These are phyloP conservation scores for Didymella sp. DNA, from an alignment of 2,329 filamentous ascomycete genomes.

Conservation along the genomic window DNA sequence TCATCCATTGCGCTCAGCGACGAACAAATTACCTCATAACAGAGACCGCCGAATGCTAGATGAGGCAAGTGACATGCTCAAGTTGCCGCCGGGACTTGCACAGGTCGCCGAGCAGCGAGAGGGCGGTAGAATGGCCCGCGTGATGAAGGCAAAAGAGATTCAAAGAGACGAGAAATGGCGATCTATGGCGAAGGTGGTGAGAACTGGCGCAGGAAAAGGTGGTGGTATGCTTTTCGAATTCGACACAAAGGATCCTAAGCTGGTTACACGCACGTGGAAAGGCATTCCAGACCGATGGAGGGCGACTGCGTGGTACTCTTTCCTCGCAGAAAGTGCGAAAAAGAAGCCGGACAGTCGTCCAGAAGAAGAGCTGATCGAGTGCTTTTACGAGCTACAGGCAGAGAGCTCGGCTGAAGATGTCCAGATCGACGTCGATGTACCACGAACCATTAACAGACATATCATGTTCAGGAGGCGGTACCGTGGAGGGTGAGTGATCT, in stretches of 20 bases:
- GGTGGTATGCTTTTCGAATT: slow-evolving; percentile 78
- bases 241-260: slow-evolving; percentile 76
- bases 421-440: slow-evolving; percentile 97
- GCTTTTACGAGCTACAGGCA: slow-evolving; percentile 76
- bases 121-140: slow-evolving; percentile 56
- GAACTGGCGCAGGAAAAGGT: slow-evolving; percentile 59
- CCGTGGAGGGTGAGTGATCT: slow-evolving; percentile 69
- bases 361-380: slow-evolving; percentile 73
- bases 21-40: slow-evolving; percentile 62
- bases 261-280: slow-evolving; percentile 95
- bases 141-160: slow-evolving; percentile 65
- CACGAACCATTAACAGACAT: slow-evolving; percentile 90
- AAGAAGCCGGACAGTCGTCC: slow-evolving; percentile 66
- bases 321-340: slow-evolving; percentile 79
- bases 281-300: slow-evolving; percentile 97
- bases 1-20: slow-evolving; percentile 58
- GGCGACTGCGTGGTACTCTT: slow-evolving; percentile 91
- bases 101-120: slow-evolving; percentile 55
- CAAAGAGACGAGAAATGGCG: slow-evolving; percentile 71
- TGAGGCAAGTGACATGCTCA: slow-evolving; percentile 71
- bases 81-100: slow-evolving; percentile 60
- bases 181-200: slow-evolving; percentile 65
- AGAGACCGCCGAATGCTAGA: slow-evolving; percentile 62
- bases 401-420: slow-evolving; percentile 85
- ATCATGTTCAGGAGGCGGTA: slow-evolving; percentile 97